Evolutionary conservation across 225 moss, liverwort and hornwort species (phyloP), one percentile per base, ranked within the genome.

Genomic region (Lunularia cruciata): DNA sequence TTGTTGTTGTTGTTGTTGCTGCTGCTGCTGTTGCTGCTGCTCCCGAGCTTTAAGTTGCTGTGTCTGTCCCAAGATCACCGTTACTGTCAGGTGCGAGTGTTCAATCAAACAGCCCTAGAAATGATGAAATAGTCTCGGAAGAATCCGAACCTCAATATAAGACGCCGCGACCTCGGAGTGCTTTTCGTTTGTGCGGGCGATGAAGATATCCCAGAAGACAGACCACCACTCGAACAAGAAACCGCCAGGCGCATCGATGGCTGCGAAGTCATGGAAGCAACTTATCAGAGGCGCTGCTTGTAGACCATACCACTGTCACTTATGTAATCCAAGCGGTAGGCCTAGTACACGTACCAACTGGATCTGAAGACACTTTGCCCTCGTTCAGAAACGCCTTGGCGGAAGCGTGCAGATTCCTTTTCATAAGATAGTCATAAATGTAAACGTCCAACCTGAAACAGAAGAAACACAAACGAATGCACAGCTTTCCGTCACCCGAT

Each of bases 141-240:
- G 58, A 71, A 72, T 75, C 61, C 86, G 73, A 75, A 98, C 96
- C 92, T 98, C 96, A 69, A 98, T 98, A 57, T 93, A 98, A 8
- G 96, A 98, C 35, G 96, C 96, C n/a, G 96, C 96, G 69, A 98
- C 96, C 78, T 98, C 96, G 11, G 96, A 98, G 78, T 98, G 96
- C 60, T 98, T 98, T 78, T 98, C 96, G 51, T 98, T 98, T 4
- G 96, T 98, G 67, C 96, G 92, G 45, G 96, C 96, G 71, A 98
- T 98, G 64, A 98, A 98, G 57, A 98, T 98, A 52, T 98, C 96
- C 96, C 96, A 98, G 71, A 98, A 98, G 6, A 98, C 96, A 16
- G 96, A 98, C 96, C 96, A 98, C 96, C 96, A 98, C 86, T 98
- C 96, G 73, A 98, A 98, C 58, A 98, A 76, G 75, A 98, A 98